Conservation (phyloP, 257 asterid genomes). For the Solanum etuberosum region DNA sequence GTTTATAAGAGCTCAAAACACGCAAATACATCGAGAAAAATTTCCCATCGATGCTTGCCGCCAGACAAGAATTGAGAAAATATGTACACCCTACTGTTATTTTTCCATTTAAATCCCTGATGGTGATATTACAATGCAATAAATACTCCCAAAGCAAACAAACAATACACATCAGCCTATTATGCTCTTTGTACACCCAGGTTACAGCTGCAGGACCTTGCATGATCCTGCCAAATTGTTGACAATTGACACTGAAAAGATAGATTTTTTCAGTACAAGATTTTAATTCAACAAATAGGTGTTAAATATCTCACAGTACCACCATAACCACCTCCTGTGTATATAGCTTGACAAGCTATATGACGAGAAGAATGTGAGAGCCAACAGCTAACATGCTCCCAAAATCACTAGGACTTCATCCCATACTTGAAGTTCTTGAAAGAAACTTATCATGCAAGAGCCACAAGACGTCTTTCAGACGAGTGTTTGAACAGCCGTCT, state of each 20-base stretch:
- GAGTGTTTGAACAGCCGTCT: background rate
- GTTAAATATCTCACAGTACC: background rate
- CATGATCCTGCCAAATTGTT: background rate
- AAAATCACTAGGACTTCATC: background rate
- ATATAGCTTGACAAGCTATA: background rate
- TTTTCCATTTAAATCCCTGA: background rate
- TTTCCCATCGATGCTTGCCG: background rate
- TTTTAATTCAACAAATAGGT: background rate
- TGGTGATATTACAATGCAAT: constrained; percentile 9
- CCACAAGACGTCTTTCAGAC: background rate
- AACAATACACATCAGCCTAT: background rate
- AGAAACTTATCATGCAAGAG: background rate
- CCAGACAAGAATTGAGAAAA: background rate
- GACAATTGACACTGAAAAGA: background rate
- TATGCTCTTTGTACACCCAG: background rate
- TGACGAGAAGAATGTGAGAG: background rate
- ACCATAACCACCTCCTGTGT: background rate
- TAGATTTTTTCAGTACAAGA: background rate
- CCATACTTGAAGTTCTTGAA: background rate
- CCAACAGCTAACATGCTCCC: background rate
- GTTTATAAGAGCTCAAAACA: background rate
- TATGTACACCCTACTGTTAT: constrained; percentile 9
- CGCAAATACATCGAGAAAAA: background rate
- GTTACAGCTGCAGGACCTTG: background rate
- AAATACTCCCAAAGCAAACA: background rate